Evolutionary conservation across 192 early-diverging fungal genomes (phyloP), one percentile per base, ranked within the genome.

Genomic region (Linnemannia elongata): DNA sequence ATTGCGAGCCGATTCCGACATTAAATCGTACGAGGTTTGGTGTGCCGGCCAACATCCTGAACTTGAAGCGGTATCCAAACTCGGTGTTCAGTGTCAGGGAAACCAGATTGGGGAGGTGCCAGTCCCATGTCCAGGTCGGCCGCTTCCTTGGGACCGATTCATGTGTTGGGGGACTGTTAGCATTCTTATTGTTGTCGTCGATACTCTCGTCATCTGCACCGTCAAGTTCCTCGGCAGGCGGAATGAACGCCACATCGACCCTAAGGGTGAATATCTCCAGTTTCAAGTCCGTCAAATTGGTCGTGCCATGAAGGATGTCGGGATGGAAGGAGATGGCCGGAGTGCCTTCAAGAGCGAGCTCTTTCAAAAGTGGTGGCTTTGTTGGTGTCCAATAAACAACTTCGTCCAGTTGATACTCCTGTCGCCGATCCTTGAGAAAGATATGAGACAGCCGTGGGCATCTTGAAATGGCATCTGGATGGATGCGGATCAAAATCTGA

Each of bases 71-170:
- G 39, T 55, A 71, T 30, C 33, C 75, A 66, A 82, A 75, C 36
- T 72, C 75, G 30, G 35, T 20, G 1, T 33, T 35, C 30, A 77
- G 42, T 13, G 6, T 3, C 13, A 82, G 8, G 2, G 18, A 8
- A 17, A 20, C 10, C 5, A 77, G 35, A 8, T 54, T 27, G 38
- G 57, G 81, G 6, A 82, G 44, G 39, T 82, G 0, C 81, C 75
- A 82, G 54, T 76, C 70, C 81, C 81, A 82, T 1, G 69, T 72
- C 81, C 75, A 82, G 13, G 2, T 41, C 1, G 44, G 69, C 13
- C 52, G 68, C 22, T n/a, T 6, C n/a, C n/a, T 60, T 7, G 24
- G 55, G 24, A 57, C 24, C n/a, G 57, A 60, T 60, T 0, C 6
- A 10, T 6, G 0, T 12, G 57, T 27, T n/a, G 24, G 10, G 57